These are phyloP conservation scores for Mycena olivaceomarginata DNA, from an alignment of 768 basidiomycete genomes.

Conservation along the genomic window DNA sequence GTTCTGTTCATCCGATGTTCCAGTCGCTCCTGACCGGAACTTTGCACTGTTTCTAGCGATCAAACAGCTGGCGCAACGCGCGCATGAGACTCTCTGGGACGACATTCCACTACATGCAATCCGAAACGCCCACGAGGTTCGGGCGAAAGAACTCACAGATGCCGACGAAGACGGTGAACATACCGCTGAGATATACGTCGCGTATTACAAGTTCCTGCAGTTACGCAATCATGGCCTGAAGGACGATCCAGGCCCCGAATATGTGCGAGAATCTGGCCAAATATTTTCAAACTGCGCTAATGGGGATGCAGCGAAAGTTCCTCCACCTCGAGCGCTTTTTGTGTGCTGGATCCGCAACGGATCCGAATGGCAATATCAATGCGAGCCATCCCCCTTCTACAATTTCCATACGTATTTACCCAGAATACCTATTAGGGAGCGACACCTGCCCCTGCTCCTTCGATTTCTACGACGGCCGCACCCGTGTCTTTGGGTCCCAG, in stretches of 20 bases:
- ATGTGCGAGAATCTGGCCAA: background rate
- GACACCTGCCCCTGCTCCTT: background rate
- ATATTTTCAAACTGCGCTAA: background rate
- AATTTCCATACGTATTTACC: background rate
- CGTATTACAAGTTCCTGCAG: conserved; percentile 12
- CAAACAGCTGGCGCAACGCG: conserved; percentile 11
- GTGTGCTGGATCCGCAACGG: background rate
- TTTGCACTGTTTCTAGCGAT: conserved; percentile 1
- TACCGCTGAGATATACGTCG: background rate
- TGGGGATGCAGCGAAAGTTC: background rate
- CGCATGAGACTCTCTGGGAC: conserved; percentile 21
- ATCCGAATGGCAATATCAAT: background rate
- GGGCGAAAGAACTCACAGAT: background rate
- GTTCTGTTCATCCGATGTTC: background rate
- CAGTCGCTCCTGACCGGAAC: background rate
- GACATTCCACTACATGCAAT: conserved; percentile 4
- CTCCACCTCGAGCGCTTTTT: conserved; percentile 18
- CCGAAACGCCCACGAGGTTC: background rate
- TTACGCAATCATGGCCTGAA: background rate
- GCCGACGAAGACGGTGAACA: conserved; percentile 2
- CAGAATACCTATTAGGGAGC: background rate
- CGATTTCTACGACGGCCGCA: background rate
- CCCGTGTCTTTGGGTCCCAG: background rate
- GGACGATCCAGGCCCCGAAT: background rate
- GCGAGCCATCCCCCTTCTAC: background rate